These are phyloP conservation scores for Hondaea fermentalgiana DNA, from an alignment of 108 stramenopile genomes.

Conservation along the genomic window DNA sequence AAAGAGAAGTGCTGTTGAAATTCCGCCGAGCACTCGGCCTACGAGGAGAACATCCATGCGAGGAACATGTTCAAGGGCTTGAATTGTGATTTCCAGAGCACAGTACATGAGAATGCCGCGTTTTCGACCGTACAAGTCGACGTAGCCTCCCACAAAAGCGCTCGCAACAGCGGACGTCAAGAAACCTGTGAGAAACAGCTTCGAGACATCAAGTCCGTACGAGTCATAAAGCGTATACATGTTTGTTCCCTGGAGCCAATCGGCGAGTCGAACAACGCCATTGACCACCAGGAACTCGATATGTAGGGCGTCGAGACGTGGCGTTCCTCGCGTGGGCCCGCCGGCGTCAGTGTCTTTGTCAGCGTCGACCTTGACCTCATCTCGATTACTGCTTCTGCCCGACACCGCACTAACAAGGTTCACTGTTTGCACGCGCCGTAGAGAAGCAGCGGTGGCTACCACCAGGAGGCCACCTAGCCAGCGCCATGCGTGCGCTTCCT, in stretches of 20 bases:
- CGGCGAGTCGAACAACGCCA: conserved; percentile 87
- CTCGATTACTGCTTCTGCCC: no score
- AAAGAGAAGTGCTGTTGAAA: conserved; percentile 80
- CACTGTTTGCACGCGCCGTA: no score
- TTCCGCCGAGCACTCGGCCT: conserved; percentile 79
- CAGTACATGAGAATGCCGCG: conserved; percentile 84
- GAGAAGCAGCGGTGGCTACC: no score
- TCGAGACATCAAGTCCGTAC: conserved; percentile 85
- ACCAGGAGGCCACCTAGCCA: no score
- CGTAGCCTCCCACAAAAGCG: conserved; percentile 81
- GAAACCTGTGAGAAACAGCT: conserved; percentile 93
- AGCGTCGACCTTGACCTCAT: no score
- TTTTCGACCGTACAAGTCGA: conserved; percentile 85
- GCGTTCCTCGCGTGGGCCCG: no score
- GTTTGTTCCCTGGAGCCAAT: conserved; percentile 98
- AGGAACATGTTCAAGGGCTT: conserved; percentile 73
- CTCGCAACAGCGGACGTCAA: conserved; percentile 80
- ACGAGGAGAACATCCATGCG: conserved; percentile 64
- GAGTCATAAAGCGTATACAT: conserved; percentile 88
- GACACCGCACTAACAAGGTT: no score
- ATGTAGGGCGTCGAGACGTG: neutral
- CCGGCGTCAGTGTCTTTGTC: no score
- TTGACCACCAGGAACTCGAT: conserved; percentile 69
- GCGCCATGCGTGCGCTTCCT: no score
- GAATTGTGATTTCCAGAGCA: conserved; percentile 82